These are phyloP conservation scores for Silene uniflora DNA, from an alignment of 148 eudicot genomes.

Conservation along the genomic window DNA sequence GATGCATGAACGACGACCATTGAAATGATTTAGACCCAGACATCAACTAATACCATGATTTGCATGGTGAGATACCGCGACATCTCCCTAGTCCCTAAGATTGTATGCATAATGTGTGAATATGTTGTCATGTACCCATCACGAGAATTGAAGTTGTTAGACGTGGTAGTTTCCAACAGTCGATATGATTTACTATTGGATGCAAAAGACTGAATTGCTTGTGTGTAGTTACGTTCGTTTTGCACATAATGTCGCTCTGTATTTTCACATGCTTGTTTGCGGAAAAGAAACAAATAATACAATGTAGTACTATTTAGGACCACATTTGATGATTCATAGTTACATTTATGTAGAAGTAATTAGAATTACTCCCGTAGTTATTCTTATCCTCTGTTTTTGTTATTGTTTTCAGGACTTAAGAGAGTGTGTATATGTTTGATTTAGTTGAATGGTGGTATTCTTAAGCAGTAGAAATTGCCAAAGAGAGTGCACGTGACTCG, in stretches of 20 bases:
- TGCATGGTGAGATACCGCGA: constrained; percentile 10
- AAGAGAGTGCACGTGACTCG: constrained; percentile 33
- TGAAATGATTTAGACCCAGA: not conserved
- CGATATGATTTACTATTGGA: not conserved
- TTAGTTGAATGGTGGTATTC: not conserved
- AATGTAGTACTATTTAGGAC: not conserved
- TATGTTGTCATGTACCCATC: not conserved
- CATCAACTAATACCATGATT: not conserved
- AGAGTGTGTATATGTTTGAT: not conserved
- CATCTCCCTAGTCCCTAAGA: not conserved
- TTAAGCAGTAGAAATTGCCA: constrained; percentile 16
- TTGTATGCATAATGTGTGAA: not conserved
- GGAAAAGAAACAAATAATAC: constrained; percentile 9
- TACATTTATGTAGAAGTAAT: not conserved
- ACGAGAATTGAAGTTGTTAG: not conserved
- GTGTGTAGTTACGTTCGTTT: not conserved
- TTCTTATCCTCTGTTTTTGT: constrained; percentile 16
- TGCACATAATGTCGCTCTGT: not conserved
- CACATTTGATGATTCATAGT: not conserved
- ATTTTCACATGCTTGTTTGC: not conserved
- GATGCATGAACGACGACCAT: no score
- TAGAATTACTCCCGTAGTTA: not conserved
- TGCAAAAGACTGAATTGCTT: not conserved
- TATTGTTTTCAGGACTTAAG: not conserved
- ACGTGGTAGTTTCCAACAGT: not conserved